A percentile compares a stretch with the other conserved stretches of the same genome.
Evolutionary conservation across 208 protist genomes (phyloP).

Genomic region (Tritrichomonas foetus): DNA sequence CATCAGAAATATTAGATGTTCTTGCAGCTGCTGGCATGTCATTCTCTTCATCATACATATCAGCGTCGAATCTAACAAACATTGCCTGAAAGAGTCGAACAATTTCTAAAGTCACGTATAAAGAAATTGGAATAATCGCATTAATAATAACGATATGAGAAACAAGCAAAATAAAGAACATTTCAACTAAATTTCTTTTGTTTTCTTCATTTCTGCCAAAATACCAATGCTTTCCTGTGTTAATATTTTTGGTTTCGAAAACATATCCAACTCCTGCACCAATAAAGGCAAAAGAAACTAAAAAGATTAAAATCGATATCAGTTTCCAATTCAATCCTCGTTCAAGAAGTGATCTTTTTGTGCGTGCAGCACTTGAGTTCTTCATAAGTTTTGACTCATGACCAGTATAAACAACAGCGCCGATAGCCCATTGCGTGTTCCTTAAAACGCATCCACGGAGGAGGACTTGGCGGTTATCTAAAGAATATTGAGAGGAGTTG

Average conservation of each 20-base stretch:
- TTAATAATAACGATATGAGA: conserved; percentile 46
- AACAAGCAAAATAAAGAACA: not conserved
- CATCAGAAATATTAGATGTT: conserved; percentile 55
- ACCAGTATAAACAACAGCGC: conserved; percentile 62
- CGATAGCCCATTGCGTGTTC: conserved; percentile 57
- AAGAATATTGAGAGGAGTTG: not conserved
- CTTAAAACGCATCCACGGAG: conserved; percentile 51
- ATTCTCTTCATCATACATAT: conserved; percentile 58
- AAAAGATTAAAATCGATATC: not conserved
- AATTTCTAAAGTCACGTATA: conserved; percentile 50
- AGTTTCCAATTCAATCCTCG: not conserved
- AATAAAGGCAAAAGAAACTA: not conserved
- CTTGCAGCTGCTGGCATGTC: conserved; percentile 21
- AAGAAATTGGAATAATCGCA: conserved; percentile 49
- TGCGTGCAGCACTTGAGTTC: conserved; percentile 67
- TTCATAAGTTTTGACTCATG: conserved; percentile 62
- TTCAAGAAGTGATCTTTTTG: conserved; percentile 23
- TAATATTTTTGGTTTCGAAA: not conserved
- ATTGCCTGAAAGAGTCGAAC: conserved; percentile 44
- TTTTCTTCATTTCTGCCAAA: not conserved
- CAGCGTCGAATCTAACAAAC: conserved; percentile 52
- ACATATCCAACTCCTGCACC: not conserved
- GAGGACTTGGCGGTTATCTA: conserved; percentile 58
- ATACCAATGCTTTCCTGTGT: not conserved
- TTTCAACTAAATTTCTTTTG: not conserved